Evolutionary conservation across 371 early-diverging fungal genomes (phyloP).

Genomic region (Quaeritorhiza haematococci): DNA sequence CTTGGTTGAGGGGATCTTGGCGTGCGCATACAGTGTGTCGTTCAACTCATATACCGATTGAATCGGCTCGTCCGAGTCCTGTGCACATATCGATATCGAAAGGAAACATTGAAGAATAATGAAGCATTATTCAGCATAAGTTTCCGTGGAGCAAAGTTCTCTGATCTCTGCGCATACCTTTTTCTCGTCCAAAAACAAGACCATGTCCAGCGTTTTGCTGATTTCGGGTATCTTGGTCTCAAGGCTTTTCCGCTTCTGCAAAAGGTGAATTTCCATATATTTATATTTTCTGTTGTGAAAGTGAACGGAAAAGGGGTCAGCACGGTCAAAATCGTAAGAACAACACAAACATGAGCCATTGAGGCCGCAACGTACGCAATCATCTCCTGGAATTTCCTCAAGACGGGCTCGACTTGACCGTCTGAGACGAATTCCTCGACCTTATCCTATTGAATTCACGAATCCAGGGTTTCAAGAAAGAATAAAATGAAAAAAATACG

Average conservation of each 20-base stretch:
- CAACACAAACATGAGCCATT: conserved; percentile 5
- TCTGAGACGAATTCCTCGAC: conserved; percentile 80
- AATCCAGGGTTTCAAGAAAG: no score
- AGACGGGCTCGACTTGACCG: conserved; percentile 67
- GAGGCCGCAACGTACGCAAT: conserved; percentile 54
- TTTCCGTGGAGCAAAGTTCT: not conserved
- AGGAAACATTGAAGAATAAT: no score
- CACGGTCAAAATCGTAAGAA: not conserved
- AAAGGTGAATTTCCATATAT: conserved; percentile 89
- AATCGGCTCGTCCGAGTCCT: conserved; percentile 66
- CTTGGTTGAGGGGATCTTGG: conserved; percentile 60
- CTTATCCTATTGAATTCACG: conserved; percentile 81
- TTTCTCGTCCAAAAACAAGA: conserved; percentile 66
- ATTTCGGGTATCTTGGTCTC: conserved; percentile 95
- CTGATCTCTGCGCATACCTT: conserved; percentile 26
- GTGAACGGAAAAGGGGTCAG: not conserved
- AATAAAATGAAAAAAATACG: not conserved
- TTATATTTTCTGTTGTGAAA: conserved; percentile 76
- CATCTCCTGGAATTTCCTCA: conserved; percentile 89
- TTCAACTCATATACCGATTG: conserved; percentile 85
- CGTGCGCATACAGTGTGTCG: conserved; percentile 88
- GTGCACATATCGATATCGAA: not conserved
- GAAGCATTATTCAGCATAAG: not conserved
- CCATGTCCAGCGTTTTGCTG: conserved; percentile 83
- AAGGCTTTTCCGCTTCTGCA: conserved; percentile 74